Conservation (phyloP, 805 yeast species). For the Clavispora asparagi region DNA sequence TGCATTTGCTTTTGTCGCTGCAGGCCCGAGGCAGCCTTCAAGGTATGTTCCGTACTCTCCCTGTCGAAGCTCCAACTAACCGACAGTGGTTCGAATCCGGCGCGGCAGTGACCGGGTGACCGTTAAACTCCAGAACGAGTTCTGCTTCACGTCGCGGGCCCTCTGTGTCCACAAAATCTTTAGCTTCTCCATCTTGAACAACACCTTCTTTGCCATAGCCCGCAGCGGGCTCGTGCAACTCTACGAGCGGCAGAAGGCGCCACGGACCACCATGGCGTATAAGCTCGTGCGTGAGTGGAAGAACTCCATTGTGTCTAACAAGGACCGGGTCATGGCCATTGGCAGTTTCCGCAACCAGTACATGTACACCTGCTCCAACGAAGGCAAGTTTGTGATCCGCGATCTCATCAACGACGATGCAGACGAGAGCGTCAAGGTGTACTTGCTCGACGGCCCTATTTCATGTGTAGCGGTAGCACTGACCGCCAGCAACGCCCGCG, state of each 20-base stretch:
- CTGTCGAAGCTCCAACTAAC: constrained; percentile 8
- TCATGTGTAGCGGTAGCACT: constrained; percentile 15
- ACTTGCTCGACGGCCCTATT: constrained; percentile 22
- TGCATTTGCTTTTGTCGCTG: constrained; percentile 5
- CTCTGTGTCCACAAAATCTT: constrained; percentile 20
- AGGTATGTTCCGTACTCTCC: constrained; percentile 7
- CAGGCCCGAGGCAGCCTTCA: constrained; percentile 10
- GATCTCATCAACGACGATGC: constrained; percentile 35
- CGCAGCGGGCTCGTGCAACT: constrained; percentile 26
- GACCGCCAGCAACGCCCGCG: constrained; percentile 5
- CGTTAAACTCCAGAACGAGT: constrained; percentile 13
- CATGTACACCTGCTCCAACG: constrained; percentile 28
- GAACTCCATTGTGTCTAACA: constrained; percentile 12
- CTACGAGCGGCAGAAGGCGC: constrained; percentile 14
- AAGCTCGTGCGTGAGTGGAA: constrained; percentile 32
- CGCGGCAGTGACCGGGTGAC: constrained; percentile 3
- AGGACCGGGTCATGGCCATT: constrained; percentile 22
- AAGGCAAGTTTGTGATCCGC: constrained; percentile 30
- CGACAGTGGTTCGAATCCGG: constrained; percentile 14
- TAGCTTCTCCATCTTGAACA: constrained; percentile 16
- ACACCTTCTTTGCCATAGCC: constrained; percentile 20
- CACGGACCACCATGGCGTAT: constrained; percentile 2
- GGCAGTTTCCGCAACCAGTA: constrained; percentile 24
- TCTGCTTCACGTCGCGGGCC: constrained; percentile 9
- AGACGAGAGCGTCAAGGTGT: constrained; percentile 22